A percentile compares a stretch with the other conserved stretches of the same genome.
phyloP scores from a whole-genome alignment of 2,329 filamentous ascomycete genomes.

The Geosmithia flava region DNA sequence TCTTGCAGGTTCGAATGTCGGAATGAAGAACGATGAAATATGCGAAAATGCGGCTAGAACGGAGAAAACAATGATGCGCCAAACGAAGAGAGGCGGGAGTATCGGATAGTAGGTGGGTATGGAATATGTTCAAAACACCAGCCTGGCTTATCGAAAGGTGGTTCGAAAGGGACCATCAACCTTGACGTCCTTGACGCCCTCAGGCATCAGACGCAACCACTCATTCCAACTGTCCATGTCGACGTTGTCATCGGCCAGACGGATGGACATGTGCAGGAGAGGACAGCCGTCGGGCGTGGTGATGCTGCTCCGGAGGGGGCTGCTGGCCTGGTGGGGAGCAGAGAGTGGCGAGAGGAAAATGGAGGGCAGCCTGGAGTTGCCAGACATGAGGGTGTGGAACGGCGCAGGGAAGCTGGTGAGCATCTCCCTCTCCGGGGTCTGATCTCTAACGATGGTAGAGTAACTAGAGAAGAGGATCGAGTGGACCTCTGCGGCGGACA shows the following conservation, averaged over 20 bases:
- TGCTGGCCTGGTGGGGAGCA: constrained; percentile 32
- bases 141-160: constrained; percentile 8
- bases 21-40: too few relatives aligned
- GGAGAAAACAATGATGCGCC: not conserved
- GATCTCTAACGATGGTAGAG: constrained; percentile 37
- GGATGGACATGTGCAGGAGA: constrained; percentile 36
- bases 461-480: constrained; percentile 39
- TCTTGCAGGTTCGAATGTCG: too few relatives aligned
- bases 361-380: constrained; percentile 39
- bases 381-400: constrained; percentile 42
- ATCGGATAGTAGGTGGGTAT: not conserved
- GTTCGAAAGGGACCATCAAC: constrained; percentile 35
- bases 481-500: constrained; percentile 42
- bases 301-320: constrained; percentile 19
- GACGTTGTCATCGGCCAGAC: constrained; percentile 36
- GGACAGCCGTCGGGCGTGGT: constrained; percentile 27
- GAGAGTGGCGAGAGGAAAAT: constrained; percentile 27
- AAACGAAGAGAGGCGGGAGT: not conserved
- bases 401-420: constrained; percentile 39
- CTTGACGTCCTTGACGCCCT: constrained; percentile 41
- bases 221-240: constrained; percentile 43
- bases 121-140: not conserved
- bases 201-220: constrained; percentile 46
- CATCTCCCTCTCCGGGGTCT: constrained; percentile 30
- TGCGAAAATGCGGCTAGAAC: too few relatives aligned